phyloP scores from a whole-genome alignment of 2,329 filamentous ascomycete species.

The Herpotrichia juniperi region DNA sequence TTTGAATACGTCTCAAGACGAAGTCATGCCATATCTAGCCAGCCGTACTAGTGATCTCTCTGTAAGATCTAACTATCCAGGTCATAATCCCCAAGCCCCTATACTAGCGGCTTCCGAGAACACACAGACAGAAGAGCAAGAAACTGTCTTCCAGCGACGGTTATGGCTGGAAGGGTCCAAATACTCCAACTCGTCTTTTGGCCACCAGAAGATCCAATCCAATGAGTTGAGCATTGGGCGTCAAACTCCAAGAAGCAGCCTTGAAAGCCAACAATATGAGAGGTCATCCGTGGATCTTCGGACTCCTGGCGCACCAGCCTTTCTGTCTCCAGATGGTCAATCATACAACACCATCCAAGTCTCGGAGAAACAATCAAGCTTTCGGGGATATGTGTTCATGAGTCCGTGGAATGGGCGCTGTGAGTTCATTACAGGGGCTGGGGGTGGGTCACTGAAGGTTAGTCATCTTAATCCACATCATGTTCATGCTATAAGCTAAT shows the following conservation, averaged over 20 bases:
- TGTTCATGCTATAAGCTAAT: constrained; percentile 14
- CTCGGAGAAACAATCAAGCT: constrained; percentile 58
- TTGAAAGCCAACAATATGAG: constrained; percentile 16
- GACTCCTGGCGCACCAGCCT: constrained; percentile 19
- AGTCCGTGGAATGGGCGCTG: constrained; percentile 89
- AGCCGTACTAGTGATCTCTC: constrained; percentile 23
- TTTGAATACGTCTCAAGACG: constrained; percentile 30
- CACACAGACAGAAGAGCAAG: constrained; percentile 2
- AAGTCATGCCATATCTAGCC: constrained; percentile 10
- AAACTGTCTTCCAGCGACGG: constrained; percentile 50
- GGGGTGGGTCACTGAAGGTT: constrained; percentile 71
- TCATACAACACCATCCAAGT: constrained; percentile 39
- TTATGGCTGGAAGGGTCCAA: constrained; percentile 56
- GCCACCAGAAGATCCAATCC: constrained; percentile 45
- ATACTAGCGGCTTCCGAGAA: background rate
- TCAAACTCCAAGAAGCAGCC: constrained; percentile 29
- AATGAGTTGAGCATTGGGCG: constrained; percentile 30
- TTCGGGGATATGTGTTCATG: constrained; percentile 72
- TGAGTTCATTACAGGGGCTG: constrained; percentile 80
- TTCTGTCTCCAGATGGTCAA: constrained; percentile 32
- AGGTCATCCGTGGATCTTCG: constrained; percentile 20
- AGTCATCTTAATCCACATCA: background rate
- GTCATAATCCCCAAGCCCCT: background rate
- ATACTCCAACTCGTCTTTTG: constrained; percentile 45
- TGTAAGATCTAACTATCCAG: constrained; percentile 12